phyloP scores from a whole-genome alignment of 495 filamentous ascomycete genomes.

The Penicillium steckii region DNA sequence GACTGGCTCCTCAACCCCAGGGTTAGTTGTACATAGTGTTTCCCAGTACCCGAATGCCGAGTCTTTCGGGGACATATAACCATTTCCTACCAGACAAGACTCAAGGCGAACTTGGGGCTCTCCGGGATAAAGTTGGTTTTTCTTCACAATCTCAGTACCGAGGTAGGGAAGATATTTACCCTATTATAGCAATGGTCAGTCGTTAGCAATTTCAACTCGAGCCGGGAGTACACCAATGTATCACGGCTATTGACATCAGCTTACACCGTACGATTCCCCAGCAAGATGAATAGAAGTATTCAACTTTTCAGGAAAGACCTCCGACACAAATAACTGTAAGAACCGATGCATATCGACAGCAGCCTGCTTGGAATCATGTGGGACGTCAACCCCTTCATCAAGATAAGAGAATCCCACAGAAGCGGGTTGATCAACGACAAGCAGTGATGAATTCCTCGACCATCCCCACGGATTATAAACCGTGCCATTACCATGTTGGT shows the following conservation, averaged over 20 bases:
- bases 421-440: slow-evolving; percentile 48
- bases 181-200: slow-evolving; percentile 6
- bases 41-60: slow-evolving; percentile 41
- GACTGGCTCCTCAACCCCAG: slow-evolving; percentile 34
- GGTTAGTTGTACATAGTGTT: slow-evolving; percentile 45
- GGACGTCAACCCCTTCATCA: slow-evolving; percentile 28
- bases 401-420: slow-evolving; percentile 45
- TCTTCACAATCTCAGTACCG: slow-evolving; percentile 31
- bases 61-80: slow-evolving; percentile 34
- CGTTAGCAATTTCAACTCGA: background rate
- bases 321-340: slow-evolving; percentile 38
- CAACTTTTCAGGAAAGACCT: slow-evolving; percentile 37
- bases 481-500: slow-evolving; percentile 37
- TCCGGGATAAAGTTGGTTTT: slow-evolving; percentile 32
- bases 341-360: slow-evolving; percentile 42
- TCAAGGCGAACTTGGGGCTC: slow-evolving; percentile 29
- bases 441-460: slow-evolving; percentile 43
- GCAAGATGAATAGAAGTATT: slow-evolving; percentile 31
- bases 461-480: slow-evolving; percentile 46
- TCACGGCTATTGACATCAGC: too few species aligned
- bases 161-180: slow-evolving; percentile 40
- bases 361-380: slow-evolving; percentile 24
- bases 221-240: too few species aligned
- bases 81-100: slow-evolving; percentile 42
- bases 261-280: slow-evolving; percentile 36